Evolutionary conservation across 164 flowering plant species (phyloP).

Genomic region (Aristolochia contorta): DNA sequence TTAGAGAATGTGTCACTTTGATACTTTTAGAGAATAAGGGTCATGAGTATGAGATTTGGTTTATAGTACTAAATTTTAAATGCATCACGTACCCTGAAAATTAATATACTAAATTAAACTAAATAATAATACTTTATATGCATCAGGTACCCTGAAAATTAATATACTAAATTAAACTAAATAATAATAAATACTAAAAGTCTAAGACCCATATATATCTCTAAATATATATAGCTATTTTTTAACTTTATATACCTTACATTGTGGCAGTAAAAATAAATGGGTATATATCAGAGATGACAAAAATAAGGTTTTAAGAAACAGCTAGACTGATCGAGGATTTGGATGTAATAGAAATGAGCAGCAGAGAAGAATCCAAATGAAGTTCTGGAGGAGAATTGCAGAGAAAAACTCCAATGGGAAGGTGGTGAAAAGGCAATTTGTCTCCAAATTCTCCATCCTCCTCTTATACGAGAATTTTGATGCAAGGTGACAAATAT

Average conservation of each 20-base stretch:
- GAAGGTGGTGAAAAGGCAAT: background rate
- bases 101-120: too few species aligned
- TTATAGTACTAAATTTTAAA: too few species aligned
- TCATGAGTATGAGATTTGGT: background rate
- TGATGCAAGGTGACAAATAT: conserved; percentile 18
- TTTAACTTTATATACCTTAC: too few species aligned
- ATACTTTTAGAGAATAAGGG: background rate
- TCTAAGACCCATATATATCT: too few species aligned
- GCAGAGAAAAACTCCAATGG: conserved; percentile 21
- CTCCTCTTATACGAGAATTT: conserved; percentile 7
- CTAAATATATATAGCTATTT: too few species aligned
- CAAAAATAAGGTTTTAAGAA: conserved; percentile 12
- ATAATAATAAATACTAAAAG: too few species aligned
- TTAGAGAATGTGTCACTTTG: too few species aligned
- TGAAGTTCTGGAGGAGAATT: conserved; percentile 4
- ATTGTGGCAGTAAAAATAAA: background rate
- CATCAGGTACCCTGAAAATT: too few species aligned
- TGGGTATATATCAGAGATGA: conserved; percentile 10
- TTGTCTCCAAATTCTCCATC: conserved; percentile 18
- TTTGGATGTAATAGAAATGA: too few species aligned
- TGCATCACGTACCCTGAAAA: too few species aligned
- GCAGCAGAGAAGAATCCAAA: background rate
- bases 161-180: too few species aligned
- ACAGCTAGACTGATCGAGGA: conserved; percentile 12
- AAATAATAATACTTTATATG: background rate